Base-by-base conservation (phyloP, 768 basidiomycete species). In the Tulasnella sp. region DNA sequence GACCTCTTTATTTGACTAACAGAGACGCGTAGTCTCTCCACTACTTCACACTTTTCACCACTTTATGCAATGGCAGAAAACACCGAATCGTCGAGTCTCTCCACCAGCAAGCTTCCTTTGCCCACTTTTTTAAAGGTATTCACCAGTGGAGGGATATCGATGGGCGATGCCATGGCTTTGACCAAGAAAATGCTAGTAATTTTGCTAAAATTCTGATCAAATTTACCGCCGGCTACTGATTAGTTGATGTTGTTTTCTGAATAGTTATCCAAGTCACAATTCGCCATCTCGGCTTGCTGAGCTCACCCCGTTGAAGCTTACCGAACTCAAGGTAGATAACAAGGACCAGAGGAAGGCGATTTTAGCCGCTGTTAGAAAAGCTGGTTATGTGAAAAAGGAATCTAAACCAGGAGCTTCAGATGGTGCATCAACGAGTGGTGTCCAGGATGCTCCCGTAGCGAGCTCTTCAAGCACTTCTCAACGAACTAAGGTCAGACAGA, bases 241-340 rank as follows among this genome's bases (percentile, higher is more conserved):
- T 45, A 19, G 41, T 25, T 28, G 22, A 16, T 51, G 4, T 16
- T 22, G 27, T 15, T 22, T 2, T 16, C 5, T 28, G 22, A 34
- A 39, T 63, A 88, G 85, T 56, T 88, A 83, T 65, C 85, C 82
- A 60, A 69, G 76, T 20, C 73, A 72, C 60, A 80, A 78, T 58
- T 81, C 84, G 0, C 72, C 76, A 4, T 63, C 70, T 15, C 69
- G 72, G 56, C 72, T 90, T 7, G 63, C 66, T 1, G 68, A 70
- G 47, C 66, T 91, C 29, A 77, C 73, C 25, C 76, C 85, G 45
- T 55, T 67, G 10, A 78, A 77, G 59, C 70, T 91, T 19, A 65
- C 66, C 15, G 66, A 69, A 3, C 64, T 75, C 12, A 83, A 83
- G 0, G 60, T 91, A 16, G 68, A 70, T 7, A 74, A 74, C 53